phyloP scores from a whole-genome alignment of 2,329 filamentous ascomycete genomes.

The Epichloe brachyelytri region DNA sequence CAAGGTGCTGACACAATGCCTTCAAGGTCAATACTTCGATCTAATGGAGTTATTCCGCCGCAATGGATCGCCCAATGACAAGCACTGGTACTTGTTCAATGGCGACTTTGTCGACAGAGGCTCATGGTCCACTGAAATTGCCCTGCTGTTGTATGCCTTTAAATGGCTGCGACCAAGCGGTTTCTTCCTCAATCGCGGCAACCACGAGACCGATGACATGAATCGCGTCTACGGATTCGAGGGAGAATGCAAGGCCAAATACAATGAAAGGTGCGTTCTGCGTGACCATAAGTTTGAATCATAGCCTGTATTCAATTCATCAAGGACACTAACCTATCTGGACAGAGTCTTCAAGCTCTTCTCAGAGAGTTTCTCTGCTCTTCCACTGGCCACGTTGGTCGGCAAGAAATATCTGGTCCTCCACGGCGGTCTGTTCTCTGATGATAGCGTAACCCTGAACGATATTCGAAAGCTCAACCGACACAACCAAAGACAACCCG shows the following conservation, averaged over 20 bases:
- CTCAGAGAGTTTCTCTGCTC: slow-evolving; percentile 91
- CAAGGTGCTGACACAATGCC: not conserved
- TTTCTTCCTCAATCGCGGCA: slow-evolving; percentile 95
- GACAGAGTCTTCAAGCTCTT: slow-evolving; percentile 82
- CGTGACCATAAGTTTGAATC: not conserved
- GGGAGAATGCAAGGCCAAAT: slow-evolving; percentile 96
- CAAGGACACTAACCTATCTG: not conserved
- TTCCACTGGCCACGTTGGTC: slow-evolving; percentile 84
- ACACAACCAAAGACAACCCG: slow-evolving; percentile 83
- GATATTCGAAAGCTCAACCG: slow-evolving; percentile 89
- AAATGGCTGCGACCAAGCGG: slow-evolving; percentile 82
- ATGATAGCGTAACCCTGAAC: slow-evolving; percentile 82
- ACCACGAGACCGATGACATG: slow-evolving; percentile 99
- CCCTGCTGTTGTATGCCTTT: slow-evolving; percentile 84
- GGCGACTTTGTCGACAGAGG: slow-evolving; percentile 97
- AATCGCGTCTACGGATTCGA: slow-evolving; percentile 98
- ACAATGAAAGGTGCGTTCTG: slow-evolving; percentile 57
- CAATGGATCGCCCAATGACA: slow-evolving; percentile 73
- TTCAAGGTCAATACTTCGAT: slow-evolving; percentile 84
- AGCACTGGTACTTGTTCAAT: slow-evolving; percentile 93
- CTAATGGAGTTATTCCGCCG: slow-evolving; percentile 90
- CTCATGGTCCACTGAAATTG: slow-evolving; percentile 97
- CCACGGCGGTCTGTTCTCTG: slow-evolving; percentile 89
- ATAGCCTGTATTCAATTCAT: not conserved
- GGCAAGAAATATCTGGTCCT: slow-evolving; percentile 85